phyloP scores from a whole-genome alignment of 2,329 filamentous ascomycete genomes.

The Cladorrhinum sp. region DNA sequence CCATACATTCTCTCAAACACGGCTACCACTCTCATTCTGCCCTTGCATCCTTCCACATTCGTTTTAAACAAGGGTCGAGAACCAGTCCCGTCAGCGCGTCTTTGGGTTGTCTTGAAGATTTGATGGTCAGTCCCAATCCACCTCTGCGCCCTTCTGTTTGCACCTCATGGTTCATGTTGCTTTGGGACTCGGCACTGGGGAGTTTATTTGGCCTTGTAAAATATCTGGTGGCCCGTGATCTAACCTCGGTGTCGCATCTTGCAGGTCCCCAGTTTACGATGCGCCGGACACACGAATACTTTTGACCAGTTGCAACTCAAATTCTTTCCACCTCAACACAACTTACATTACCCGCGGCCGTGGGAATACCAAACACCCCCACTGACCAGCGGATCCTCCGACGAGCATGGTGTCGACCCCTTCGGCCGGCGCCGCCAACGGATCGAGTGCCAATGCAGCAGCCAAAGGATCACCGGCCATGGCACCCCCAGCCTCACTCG shows the following conservation, averaged over 20 bases:
- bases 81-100: background rate
- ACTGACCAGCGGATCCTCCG: slow-evolving; percentile 1
- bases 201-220: background rate
- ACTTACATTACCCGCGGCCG: background rate
- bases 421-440: slow-evolving; percentile 19
- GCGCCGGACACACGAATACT: slow-evolving; percentile 13
- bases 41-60: background rate
- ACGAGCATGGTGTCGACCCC: slow-evolving; percentile 24
- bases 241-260: slow-evolving; percentile 5
- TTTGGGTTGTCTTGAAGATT: background rate
- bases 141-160: background rate
- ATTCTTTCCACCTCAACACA: slow-evolving; percentile 2
- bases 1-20: background rate
- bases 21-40: background rate
- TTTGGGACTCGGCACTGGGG: background rate
- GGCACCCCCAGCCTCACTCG: slow-evolving; percentile 34
- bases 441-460: slow-evolving; percentile 44
- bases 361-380: background rate
- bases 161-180: background rate
- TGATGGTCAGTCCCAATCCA: background rate
- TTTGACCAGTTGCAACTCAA: slow-evolving; percentile 17
- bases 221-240: slow-evolving; percentile 8
- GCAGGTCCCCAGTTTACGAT: slow-evolving; percentile 20
- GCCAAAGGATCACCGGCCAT: slow-evolving; percentile 52
- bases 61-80: background rate